Conservation (phyloP, 2,329 filamentous ascomycete genomes). For the Trichoderma sp. region DNA sequence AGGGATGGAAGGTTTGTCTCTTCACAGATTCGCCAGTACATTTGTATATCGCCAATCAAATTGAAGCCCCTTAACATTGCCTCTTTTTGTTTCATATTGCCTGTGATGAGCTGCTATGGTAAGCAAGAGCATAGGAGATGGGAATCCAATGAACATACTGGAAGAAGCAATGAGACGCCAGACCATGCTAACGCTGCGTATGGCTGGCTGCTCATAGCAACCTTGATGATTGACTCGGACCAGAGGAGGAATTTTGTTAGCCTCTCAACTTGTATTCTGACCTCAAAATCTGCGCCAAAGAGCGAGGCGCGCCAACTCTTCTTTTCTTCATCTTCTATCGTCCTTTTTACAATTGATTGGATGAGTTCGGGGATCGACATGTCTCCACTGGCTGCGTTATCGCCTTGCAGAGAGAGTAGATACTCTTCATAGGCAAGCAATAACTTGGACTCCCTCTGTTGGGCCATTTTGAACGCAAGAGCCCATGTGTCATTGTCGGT, state of each 20-base stretch:
- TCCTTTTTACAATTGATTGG: slow-evolving; percentile 3
- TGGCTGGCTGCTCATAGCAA: slow-evolving; percentile 26
- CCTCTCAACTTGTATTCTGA: slow-evolving; percentile 26
- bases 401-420: not conserved
- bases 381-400: not conserved
- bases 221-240: slow-evolving; percentile 26
- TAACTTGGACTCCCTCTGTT: not conserved
- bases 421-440: not conserved
- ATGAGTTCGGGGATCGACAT: not conserved
- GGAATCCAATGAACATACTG: slow-evolving; percentile 20
- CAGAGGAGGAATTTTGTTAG: slow-evolving; percentile 27
- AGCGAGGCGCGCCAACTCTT: slow-evolving; percentile 27
- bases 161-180: slow-evolving; percentile 26
- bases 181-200: slow-evolving; percentile 30
- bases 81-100: slow-evolving; percentile 20
- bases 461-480: not conserved
- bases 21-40: slow-evolving; percentile 26
- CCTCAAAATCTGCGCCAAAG: slow-evolving; percentile 23
- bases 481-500: not conserved
- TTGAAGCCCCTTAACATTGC: slow-evolving; percentile 28
- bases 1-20: not conserved
- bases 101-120: slow-evolving; percentile 20
- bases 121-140: not conserved
- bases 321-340: slow-evolving; percentile 20
- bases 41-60: slow-evolving; percentile 22